phyloP scores from a whole-genome alignment of 1,284 basidiomycete species.

The Heterobasidion irregulare region DNA sequence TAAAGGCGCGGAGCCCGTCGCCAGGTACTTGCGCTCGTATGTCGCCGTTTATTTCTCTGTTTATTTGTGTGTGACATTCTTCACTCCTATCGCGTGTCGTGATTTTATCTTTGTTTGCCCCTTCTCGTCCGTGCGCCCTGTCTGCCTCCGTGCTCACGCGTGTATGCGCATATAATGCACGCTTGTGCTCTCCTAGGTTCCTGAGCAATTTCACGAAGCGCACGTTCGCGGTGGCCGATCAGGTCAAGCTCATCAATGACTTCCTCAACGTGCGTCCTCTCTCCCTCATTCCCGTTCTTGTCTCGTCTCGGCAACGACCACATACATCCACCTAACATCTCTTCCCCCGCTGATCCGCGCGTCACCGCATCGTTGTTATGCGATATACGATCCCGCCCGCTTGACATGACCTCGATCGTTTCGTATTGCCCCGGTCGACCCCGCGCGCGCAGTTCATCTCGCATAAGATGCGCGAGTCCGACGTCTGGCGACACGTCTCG shows the following conservation, averaged over 20 bases:
- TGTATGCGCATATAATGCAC: background rate
- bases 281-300: too few relatives aligned
- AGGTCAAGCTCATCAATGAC: conserved; percentile 90
- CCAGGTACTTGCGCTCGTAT: conserved; percentile 86
- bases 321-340: background rate
- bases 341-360: too few relatives aligned
- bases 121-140: background rate
- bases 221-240: conserved; percentile 83
- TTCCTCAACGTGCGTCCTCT: conserved; percentile 68
- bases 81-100: background rate
- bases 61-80: conserved; percentile 3
- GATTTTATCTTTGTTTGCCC: background rate
- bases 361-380: too few relatives aligned
- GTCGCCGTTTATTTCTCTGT: conserved; percentile 18
- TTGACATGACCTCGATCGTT: conserved; percentile 1
- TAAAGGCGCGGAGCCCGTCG: conserved; percentile 80
- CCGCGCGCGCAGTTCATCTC: conserved; percentile 66
- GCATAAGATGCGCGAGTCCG: conserved; percentile 77
- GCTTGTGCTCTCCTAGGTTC: conserved; percentile 45
- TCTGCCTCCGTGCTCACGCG: background rate
- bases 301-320: too few relatives aligned
- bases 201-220: conserved; percentile 87
- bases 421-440: too few relatives aligned
- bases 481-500: conserved; percentile 72
- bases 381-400: too few relatives aligned